These are phyloP conservation scores for Azolla pinnata DNA, from an alignment of 75 land plant genomes.

Conservation along the genomic window DNA sequence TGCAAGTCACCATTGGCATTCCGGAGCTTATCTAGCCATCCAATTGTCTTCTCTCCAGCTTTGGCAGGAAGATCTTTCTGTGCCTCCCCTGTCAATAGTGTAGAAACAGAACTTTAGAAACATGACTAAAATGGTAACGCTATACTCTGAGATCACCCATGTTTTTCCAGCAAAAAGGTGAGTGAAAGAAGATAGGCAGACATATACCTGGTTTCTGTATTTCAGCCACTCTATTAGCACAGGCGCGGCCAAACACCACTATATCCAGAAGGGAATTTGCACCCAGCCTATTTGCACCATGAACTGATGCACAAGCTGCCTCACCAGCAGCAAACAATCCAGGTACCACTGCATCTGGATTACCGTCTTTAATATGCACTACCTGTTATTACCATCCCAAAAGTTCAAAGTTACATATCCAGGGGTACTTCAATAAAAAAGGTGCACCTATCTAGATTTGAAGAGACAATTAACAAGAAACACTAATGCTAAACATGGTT, in stretches of 20 bases:
- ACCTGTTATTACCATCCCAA: conserved; percentile 61
- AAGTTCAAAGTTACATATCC: no score
- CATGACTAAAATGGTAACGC: no score
- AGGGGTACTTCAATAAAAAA: no score
- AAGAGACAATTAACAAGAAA: no score
- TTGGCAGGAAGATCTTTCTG: conserved; percentile 72
- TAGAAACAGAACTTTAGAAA: not conserved
- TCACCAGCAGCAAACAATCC: conserved; percentile 98
- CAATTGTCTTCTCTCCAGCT: conserved; percentile 88
- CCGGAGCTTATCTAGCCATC: conserved; percentile 89
- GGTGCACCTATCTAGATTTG: no score
- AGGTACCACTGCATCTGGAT: conserved; percentile 93
- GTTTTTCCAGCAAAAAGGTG: no score
- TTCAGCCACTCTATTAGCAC: conserved; percentile 92
- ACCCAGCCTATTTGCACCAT: conserved; percentile 97
- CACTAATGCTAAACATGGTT: no score
- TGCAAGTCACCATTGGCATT: conserved; percentile 74
- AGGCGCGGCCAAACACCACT: conserved; percentile 97
- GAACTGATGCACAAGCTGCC: conserved; percentile 97
- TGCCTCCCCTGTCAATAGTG: conserved; percentile 44
- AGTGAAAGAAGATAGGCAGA: no score
- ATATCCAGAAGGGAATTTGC: conserved; percentile 98
- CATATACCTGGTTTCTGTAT: conserved; percentile 79
- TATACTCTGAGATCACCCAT: no score
- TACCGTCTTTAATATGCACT: conserved; percentile 57